These are phyloP conservation scores for Lindgomyces ingoldianus DNA, from an alignment of 495 filamentous ascomycete genomes.

Conservation along the genomic window DNA sequence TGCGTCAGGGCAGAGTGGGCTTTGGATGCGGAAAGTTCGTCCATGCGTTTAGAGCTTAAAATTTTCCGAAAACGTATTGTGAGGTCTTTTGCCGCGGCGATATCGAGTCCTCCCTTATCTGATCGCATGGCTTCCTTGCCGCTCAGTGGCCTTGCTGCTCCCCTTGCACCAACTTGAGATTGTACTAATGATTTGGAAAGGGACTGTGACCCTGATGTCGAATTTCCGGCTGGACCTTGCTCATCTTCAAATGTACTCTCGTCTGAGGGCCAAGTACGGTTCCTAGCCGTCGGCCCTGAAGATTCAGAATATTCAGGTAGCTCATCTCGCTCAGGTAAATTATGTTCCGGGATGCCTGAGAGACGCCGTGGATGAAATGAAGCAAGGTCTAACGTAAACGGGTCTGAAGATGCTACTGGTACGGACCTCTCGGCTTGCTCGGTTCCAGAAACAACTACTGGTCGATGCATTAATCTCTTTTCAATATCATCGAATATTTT, in stretches of 20 bases:
- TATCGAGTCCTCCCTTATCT: neutral
- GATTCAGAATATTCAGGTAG: neutral
- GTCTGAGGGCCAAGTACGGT: neutral
- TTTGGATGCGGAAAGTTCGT: constrained; percentile 61
- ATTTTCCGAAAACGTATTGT: constrained; percentile 67
- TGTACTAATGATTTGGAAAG: too few relatives aligned
- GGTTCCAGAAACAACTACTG: neutral
- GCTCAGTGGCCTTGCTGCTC: neutral
- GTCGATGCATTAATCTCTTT: neutral
- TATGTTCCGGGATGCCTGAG: too few relatives aligned
- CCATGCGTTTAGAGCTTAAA: constrained; percentile 73
- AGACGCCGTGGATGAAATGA: neutral
- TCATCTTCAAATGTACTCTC: neutral
- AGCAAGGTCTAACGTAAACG: too few relatives aligned
- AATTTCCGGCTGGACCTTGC: too few relatives aligned
- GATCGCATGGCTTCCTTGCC: neutral
- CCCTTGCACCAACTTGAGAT: too few relatives aligned
- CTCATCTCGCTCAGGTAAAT: neutral
- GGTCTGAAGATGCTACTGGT: too few relatives aligned
- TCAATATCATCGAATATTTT: constrained; percentile 22
- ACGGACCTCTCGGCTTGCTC: neutral
- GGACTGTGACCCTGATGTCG: too few relatives aligned
- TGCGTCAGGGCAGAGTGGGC: constrained; percentile 54
- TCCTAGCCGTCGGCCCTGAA: too few relatives aligned
- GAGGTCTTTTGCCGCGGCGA: neutral